Base-by-base conservation (phyloP, 192 early-diverging fungal species). In the Backusella morwellensis region DNA sequence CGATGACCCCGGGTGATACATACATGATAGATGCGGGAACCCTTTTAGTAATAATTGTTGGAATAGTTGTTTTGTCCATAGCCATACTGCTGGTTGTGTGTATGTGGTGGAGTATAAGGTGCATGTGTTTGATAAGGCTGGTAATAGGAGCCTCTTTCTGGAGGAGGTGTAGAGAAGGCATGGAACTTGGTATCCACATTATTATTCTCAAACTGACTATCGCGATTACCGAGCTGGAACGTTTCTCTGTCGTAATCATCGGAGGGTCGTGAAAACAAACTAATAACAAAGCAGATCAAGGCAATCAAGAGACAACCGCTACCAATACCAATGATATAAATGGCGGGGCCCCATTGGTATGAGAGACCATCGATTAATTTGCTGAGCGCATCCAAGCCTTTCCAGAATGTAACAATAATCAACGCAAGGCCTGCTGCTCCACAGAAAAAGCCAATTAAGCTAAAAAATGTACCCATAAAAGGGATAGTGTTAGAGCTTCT, bases 301-400 rank as follows among this genome's bases (percentile, higher is more conserved):
- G 66, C 5, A n/a, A 67, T 54, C 6, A 75, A 42, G 15, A 68
- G 11, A 35, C 74, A 75, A 1, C 74, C 74, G 34, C 17, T 42
- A 35, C 74, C 74, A 35, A 66, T 42, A 35, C 74, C 41, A 8
- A 75, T 34, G 21, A 75, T 41, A 17, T 75, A 75, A 42, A 75
- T 66, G 32, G 74, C 32, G 3, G 66, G 59, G 1, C 74, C 74
- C 74, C 74, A 75, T 44, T 67, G 40, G 15, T 67, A 40, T 11
- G 74, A 68, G 4, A 75, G 38, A 21, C 74, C 74, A 5, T 38
- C 40, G 5, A 42, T 35, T 32, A 35, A 21, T 40, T n/a, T 44
- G 3, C 35, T 29, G 4, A 75, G 74, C 7, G 6, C 41, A 35
- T 67, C 36, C 29, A 75, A 47, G 1, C 35, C 38, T 34, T 38